phyloP scores from a whole-genome alignment of 306 rosid genomes.

The Alnus glutinosa region DNA sequence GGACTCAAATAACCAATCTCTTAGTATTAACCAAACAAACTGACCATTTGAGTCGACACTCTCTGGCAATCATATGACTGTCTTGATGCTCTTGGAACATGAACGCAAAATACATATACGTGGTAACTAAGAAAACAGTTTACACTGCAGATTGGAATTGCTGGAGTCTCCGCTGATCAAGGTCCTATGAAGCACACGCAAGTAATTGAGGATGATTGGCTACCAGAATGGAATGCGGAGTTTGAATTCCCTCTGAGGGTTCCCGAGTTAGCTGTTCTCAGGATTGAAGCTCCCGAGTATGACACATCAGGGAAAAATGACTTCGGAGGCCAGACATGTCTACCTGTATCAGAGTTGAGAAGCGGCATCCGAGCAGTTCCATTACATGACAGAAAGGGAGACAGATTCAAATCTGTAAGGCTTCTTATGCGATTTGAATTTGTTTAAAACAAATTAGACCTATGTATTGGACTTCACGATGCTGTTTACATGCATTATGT shows the following conservation, averaged over 20 bases:
- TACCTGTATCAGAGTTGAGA: slow-evolving; percentile 59
- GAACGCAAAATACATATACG: neutral
- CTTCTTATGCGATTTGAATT: slow-evolving; percentile 61
- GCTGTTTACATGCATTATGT: too few species aligned
- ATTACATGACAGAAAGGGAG: slow-evolving; percentile 40
- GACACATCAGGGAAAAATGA: slow-evolving; percentile 63
- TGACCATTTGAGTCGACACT: too few species aligned
- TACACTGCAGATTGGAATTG: slow-evolving; percentile 54
- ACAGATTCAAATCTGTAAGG: slow-evolving; percentile 38
- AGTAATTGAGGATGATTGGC: slow-evolving; percentile 69
- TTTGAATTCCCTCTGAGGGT: slow-evolving; percentile 46
- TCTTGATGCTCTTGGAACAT: neutral
- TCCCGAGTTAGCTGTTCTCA: slow-evolving; percentile 74
- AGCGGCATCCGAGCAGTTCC: slow-evolving; percentile 73
- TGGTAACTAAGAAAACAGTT: too few species aligned
- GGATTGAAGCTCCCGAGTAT: slow-evolving; percentile 52
- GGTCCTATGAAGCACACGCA: slow-evolving; percentile 12
- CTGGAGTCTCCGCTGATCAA: slow-evolving; percentile 52
- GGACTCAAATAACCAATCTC: too few species aligned
- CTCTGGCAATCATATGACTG: neutral
- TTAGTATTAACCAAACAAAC: too few species aligned
- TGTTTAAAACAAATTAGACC: neutral
- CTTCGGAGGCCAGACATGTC: slow-evolving; percentile 82
- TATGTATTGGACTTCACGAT: too few species aligned
- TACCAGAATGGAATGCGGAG: slow-evolving; percentile 73